Evolutionary conservation across 345 rosid genomes (phyloP).

Genomic region (Hirschfeldia incana): DNA sequence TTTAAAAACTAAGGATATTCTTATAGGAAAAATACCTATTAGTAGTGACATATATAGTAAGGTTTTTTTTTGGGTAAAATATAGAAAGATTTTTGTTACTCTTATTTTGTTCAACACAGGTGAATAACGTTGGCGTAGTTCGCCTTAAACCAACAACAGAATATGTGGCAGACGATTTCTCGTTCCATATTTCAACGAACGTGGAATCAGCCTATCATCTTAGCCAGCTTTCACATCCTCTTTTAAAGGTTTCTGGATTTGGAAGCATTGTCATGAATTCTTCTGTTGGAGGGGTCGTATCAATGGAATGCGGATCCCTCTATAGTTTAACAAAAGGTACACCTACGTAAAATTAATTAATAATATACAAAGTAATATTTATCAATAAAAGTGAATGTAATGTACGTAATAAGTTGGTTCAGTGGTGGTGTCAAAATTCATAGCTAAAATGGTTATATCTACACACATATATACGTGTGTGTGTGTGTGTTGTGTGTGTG

Average conservation of each 20-base stretch:
- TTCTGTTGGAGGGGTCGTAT: constrained; percentile 38
- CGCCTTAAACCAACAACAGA: constrained; percentile 43
- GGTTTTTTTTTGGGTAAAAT: too few relatives aligned
- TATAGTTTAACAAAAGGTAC: constrained; percentile 48
- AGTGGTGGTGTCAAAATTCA: not conserved
- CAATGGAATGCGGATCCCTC: constrained; percentile 31
- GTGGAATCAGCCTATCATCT: constrained; percentile 53
- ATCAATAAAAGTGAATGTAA: too few relatives aligned
- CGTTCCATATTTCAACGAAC: constrained; percentile 43
- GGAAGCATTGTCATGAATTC: constrained; percentile 53
- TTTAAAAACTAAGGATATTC: not conserved
- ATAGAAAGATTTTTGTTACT: not conserved
- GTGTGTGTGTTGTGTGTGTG: not conserved
- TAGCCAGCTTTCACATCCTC: constrained; percentile 53
- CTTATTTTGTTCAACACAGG: constrained; percentile 23
- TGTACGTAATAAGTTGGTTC: not conserved
- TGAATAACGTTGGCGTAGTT: constrained; percentile 51
- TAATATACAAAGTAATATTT: too few relatives aligned
- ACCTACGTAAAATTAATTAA: not conserved
- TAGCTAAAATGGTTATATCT: not conserved
- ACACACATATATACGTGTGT: too few relatives aligned
- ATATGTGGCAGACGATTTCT: constrained; percentile 45
- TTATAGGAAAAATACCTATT: not conserved
- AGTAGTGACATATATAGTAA: not conserved
- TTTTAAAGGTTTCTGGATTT: constrained; percentile 51